These are phyloP conservation scores for Annona squamosa DNA, from an alignment of 164 flowering plant species.

Conservation along the genomic window DNA sequence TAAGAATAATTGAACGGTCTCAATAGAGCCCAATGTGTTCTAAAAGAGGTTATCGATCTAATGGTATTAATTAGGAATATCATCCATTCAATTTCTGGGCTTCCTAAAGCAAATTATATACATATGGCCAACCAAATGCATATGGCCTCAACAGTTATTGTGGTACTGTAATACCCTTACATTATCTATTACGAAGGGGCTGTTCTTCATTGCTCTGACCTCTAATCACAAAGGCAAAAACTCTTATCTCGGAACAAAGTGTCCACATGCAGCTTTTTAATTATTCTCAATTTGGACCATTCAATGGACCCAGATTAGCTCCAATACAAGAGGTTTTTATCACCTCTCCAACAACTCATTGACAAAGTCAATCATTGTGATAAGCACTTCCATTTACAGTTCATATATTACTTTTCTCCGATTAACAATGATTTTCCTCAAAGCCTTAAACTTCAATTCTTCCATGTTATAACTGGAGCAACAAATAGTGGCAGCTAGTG, in stretches of 20 bases:
- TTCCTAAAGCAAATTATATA: background rate
- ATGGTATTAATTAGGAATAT: background rate
- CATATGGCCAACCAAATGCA: too few species aligned
- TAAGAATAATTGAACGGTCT: background rate
- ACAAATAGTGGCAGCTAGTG: conserved; percentile 43
- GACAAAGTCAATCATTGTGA: too few species aligned
- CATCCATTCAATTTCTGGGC: background rate
- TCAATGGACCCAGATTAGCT: background rate
- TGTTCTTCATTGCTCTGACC: too few species aligned
- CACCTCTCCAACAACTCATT: background rate
- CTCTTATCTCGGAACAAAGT: background rate
- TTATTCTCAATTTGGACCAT: background rate
- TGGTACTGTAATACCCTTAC: too few species aligned
- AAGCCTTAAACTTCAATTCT: too few species aligned
- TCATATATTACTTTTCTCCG: too few species aligned
- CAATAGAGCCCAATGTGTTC: background rate
- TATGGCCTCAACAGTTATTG: too few species aligned
- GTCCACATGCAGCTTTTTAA: too few species aligned
- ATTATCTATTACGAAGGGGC: too few species aligned
- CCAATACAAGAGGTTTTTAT: background rate
- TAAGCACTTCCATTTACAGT: background rate
- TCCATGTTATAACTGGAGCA: conserved; percentile 34
- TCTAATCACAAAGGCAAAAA: background rate
- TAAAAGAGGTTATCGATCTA: background rate
- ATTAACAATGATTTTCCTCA: too few species aligned